Evolutionary conservation across 495 filamentous ascomycete species (phyloP).

Genomic region (Xylaria curta): DNA sequence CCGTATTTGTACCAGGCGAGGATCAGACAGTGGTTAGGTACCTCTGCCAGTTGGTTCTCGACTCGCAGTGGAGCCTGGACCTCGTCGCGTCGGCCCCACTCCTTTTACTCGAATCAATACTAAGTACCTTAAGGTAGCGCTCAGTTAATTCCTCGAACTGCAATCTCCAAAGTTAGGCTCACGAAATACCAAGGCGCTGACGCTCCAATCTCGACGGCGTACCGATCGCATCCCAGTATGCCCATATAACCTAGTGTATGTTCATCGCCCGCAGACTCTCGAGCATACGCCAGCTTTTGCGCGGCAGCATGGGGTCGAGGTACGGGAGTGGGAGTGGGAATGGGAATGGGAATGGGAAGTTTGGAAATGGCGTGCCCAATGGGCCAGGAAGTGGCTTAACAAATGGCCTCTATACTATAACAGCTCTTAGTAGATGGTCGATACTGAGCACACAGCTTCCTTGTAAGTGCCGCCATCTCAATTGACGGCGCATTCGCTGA

Average conservation of each 20-base stretch:
- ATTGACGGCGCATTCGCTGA: neutral
- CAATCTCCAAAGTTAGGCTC: neutral
- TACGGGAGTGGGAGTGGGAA: neutral
- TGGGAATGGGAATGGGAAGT: neutral
- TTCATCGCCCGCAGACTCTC: constrained; percentile 18
- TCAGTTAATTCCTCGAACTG: neutral
- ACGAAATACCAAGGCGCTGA: neutral
- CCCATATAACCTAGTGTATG: constrained; percentile 11
- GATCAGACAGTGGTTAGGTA: neutral
- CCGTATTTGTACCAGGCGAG: neutral
- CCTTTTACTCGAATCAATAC: neutral
- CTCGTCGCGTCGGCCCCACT: neutral
- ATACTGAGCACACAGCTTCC: constrained; percentile 75
- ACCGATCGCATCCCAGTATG: constrained; percentile 9
- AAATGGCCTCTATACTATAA: constrained; percentile 62
- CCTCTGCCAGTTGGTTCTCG: too few species aligned
- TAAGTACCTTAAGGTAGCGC: neutral
- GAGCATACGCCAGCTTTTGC: constrained; percentile 15
- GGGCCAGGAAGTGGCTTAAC: constrained; percentile 30
- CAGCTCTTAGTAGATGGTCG: constrained; percentile 82
- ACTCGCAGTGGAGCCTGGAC: neutral
- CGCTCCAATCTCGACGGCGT: neutral
- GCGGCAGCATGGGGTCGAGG: constrained; percentile 26
- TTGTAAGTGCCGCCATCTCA: constrained; percentile 37
- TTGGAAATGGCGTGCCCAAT: constrained; percentile 26